Base-by-base conservation (phyloP, 2,329 filamentous ascomycete species). In the Diaporthe sp. region DNA sequence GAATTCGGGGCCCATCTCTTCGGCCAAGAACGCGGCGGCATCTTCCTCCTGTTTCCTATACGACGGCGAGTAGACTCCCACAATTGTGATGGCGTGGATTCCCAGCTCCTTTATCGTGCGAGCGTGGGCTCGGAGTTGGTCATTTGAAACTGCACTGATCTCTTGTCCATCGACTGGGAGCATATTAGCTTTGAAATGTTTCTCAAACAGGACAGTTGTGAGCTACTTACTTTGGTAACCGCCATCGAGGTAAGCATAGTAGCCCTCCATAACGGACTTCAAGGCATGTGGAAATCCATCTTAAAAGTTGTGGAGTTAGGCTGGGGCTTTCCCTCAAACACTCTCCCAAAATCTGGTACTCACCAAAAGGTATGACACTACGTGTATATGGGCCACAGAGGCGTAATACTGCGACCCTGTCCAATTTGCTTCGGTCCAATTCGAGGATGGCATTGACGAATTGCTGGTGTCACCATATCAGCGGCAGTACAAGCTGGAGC, bases 1-100 rank as follows among this genome's bases (percentile, higher is more conserved):
- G 9, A 9, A 55, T 0, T 8, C 44, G 0, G 49, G 65, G 0
- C 65, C 65, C n/a, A 70, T 6, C 13, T 70, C 65, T n/a, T 55
- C 15, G 3, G 65, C n/a, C 13, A 70, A n/a, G 6, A 70, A 42
- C 1, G 49, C n/a, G 3, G 65, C 65, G 34, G 65, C 65, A 4
- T 70, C 65, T 22, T 70, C 65, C 15, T 70, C 65, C 2, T 70
- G 65, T n/a, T 70, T 70, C 22, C n/a, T 53, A 9, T 55, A 70
- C 4, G 65, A 70, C 1, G 65, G 31, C 34, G 65, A 70, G 34
- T 70, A 70, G 10, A 70, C 49, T 3, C 65, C 65, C 2, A 70
- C 65, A 1, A 70, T 22, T 19, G 65, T 55, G 13, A 70, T 42
- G 46, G 49, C 65, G 4, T 4, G 65, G 15, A 70, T 70, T 2